A percentile compares a stretch with the other conserved stretches of the same genome.
Evolutionary conservation across 495 filamentous ascomycete species (phyloP).

Genomic region (Penicillium flavigenum): DNA sequence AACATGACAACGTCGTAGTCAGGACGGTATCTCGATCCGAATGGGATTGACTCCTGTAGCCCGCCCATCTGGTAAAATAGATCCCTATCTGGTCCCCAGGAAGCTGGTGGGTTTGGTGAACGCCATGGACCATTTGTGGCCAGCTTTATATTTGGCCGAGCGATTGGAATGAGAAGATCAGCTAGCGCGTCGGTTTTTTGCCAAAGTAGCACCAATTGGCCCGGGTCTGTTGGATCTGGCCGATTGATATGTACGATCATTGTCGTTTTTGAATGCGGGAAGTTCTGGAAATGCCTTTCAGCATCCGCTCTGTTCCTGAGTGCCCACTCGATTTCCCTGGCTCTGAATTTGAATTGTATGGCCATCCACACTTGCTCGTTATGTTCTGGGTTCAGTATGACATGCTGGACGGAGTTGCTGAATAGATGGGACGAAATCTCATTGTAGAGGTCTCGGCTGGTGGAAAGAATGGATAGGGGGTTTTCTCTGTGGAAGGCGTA

Average conservation of each 20-base stretch:
- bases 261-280: neutral
- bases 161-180: neutral
- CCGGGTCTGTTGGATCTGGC: neutral
- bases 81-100: neutral
- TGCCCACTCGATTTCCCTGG: neutral
- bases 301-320: neutral
- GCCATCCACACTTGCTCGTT: neutral
- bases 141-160: neutral
- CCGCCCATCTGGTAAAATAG: neutral
- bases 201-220: conserved; percentile 2
- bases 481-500: neutral
- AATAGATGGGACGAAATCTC: conserved; percentile 4
- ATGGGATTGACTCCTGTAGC: neutral
- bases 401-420: neutral
- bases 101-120: neutral
- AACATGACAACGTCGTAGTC: neutral
- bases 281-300: neutral
- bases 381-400: neutral
- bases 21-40: neutral
- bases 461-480: neutral
- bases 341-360: neutral
- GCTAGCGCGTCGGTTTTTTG: neutral
- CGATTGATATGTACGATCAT: neutral
- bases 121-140: neutral
- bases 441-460: neutral